These are phyloP conservation scores for Phytopythium helicoides DNA, from an alignment of 352 stramenopile genomes.

Conservation along the genomic window DNA sequence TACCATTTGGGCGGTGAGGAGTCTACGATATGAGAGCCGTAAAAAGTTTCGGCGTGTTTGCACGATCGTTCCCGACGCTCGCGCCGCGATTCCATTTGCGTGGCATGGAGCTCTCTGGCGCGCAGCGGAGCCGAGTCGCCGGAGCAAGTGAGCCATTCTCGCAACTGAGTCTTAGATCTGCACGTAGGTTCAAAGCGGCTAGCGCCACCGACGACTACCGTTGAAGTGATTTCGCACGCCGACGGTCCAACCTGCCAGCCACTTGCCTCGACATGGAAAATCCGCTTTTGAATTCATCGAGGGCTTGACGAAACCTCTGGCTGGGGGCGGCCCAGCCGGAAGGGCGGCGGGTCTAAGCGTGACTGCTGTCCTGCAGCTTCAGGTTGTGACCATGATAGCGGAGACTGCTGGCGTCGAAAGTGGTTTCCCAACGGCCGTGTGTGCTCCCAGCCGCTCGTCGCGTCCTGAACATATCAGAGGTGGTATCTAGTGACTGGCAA, in stretches of 20 bases:
- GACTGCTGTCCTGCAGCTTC: background rate
- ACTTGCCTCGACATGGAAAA: background rate
- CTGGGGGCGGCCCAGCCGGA: background rate
- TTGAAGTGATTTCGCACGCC: background rate
- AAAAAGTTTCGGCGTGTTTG: no score
- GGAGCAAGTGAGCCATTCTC: no score
- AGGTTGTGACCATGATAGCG: no score
- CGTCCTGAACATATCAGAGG: slow-evolving; percentile 2
- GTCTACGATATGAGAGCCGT: no score
- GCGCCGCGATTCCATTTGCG: no score
- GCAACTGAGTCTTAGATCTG: background rate
- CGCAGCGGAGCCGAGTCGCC: no score
- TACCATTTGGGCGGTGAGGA: no score
- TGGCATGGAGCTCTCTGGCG: no score
- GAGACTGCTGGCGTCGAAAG: no score
- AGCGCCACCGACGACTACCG: background rate
- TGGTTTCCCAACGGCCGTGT: no score
- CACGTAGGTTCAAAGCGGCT: slow-evolving; percentile 3
- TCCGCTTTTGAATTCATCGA: slow-evolving; percentile 7
- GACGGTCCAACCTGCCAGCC: background rate
- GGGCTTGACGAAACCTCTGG: background rate
- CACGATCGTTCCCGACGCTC: no score
- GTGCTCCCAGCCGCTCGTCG: background rate
- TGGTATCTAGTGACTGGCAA: background rate
- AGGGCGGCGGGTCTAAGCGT: background rate